Evolutionary conservation across 495 filamentous ascomycete genomes (phyloP).

Genomic region (Aspergillus cavernicola): DNA sequence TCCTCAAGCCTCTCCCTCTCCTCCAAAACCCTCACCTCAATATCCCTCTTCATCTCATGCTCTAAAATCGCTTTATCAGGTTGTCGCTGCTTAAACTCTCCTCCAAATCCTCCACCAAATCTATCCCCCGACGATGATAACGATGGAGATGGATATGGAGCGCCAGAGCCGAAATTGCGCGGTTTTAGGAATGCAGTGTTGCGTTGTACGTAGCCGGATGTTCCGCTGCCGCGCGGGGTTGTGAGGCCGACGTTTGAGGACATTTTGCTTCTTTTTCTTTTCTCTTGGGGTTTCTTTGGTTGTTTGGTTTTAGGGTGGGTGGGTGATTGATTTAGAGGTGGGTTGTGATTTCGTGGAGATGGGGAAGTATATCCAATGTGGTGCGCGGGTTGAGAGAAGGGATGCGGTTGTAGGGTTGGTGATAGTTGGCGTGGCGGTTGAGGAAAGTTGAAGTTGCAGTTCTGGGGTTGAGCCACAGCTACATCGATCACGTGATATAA

Average conservation of each 20-base stretch:
- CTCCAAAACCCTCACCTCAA: constrained; percentile 91
- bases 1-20: constrained; percentile 87
- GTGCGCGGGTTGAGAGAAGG: too few relatives aligned
- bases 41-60: constrained; percentile 79
- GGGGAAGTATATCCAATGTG: too few relatives aligned
- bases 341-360: too few relatives aligned
- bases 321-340: too few relatives aligned
- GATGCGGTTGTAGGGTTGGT: too few relatives aligned
- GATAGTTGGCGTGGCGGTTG: too few relatives aligned
- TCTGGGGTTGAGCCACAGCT: too few relatives aligned
- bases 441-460: too few relatives aligned
- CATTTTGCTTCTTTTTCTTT: constrained; percentile 51
- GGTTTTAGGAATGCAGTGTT: constrained; percentile 85
- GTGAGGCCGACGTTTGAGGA: constrained; percentile 96
- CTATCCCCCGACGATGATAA: too few relatives aligned
- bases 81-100: constrained; percentile 71
- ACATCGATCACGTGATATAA: too few relatives aligned
- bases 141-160: constrained; percentile 50
- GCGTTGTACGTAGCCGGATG: constrained; percentile 94
- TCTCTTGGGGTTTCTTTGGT: not conserved
- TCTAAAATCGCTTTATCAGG: constrained; percentile 91
- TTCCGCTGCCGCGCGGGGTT: constrained; percentile 91
- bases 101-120: not conserved
- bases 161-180: constrained; percentile 53
- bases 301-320: not conserved